Evolutionary conservation across 495 filamentous ascomycete genomes (phyloP).

Genomic region (Penicillium coffeae): DNA sequence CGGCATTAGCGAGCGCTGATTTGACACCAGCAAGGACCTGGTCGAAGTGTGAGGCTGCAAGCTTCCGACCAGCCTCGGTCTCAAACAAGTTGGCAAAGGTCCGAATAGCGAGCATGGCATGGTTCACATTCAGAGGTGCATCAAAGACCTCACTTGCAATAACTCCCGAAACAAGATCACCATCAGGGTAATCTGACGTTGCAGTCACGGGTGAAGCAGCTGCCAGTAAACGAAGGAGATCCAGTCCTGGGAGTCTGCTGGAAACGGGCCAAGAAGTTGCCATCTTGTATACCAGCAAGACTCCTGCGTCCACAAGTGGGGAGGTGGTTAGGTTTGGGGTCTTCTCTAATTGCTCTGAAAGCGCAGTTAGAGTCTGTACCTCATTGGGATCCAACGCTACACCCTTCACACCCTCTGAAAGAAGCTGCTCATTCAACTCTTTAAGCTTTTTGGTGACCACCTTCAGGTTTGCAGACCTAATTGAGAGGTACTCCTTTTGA

Average conservation of each 20-base stretch:
- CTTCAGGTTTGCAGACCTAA: constrained; percentile 55
- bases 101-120: constrained; percentile 80
- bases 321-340: constrained; percentile 32
- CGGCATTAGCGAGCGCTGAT: constrained; percentile 38
- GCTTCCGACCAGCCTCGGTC: constrained; percentile 62
- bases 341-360: constrained; percentile 56
- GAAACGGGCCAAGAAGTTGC: constrained; percentile 71
- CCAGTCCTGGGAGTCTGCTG: constrained; percentile 77
- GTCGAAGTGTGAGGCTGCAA: constrained; percentile 58
- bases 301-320: constrained; percentile 36
- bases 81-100: constrained; percentile 85
- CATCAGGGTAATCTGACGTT: constrained; percentile 52
- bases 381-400: constrained; percentile 69
- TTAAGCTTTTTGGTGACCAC: constrained; percentile 70
- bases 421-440: constrained; percentile 64
- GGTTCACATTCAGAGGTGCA: constrained; percentile 57
- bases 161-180: constrained; percentile 45
- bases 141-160: constrained; percentile 54
- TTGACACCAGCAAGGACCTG: constrained; percentile 50
- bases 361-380: constrained; percentile 50
- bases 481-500: constrained; percentile 79
- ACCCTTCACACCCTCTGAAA: constrained; percentile 66
- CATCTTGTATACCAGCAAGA: constrained; percentile 62
- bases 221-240: constrained; percentile 76
- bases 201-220: constrained; percentile 60